Evolutionary conservation across 352 stramenopile species (phyloP).

Genomic region (Phytophthora melonis): DNA sequence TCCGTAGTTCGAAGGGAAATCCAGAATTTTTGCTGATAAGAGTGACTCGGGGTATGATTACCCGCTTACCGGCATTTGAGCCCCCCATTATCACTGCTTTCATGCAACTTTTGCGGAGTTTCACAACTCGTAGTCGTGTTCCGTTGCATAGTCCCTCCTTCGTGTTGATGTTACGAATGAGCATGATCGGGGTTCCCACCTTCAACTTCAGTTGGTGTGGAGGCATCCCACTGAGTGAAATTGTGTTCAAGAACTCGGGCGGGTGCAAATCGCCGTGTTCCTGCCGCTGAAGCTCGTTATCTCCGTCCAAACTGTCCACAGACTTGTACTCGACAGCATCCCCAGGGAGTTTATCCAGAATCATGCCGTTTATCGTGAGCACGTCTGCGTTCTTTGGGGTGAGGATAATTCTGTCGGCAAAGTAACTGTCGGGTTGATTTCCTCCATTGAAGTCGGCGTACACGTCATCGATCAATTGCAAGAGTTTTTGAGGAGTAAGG

Average conservation of each 20-base stretch:
- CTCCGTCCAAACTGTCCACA: slow-evolving; percentile 3
- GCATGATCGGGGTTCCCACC: not conserved
- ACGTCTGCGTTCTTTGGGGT: not conserved
- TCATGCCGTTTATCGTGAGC: not conserved
- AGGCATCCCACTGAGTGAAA: too few relatives aligned
- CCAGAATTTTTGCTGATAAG: slow-evolving; percentile 7
- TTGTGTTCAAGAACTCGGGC: too few relatives aligned
- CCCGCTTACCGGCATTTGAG: not conserved
- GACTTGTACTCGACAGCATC: not conserved
- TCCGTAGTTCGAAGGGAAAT: slow-evolving; percentile 6
- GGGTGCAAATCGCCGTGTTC: too few relatives aligned
- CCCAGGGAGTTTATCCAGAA: not conserved
- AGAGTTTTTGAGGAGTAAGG: too few relatives aligned
- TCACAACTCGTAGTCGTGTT: not conserved
- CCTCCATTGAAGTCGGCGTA: not conserved
- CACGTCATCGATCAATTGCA: not conserved
- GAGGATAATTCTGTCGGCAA: not conserved
- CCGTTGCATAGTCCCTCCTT: slow-evolving; percentile 9
- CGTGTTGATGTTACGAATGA: slow-evolving; percentile 12
- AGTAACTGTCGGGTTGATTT: not conserved
- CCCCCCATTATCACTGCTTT: slow-evolving; percentile 4
- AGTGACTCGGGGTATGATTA: not conserved
- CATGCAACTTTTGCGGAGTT: not conserved
- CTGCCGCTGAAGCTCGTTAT: too few relatives aligned
- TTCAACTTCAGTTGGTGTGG: slow-evolving; percentile 15